Base-by-base conservation (phyloP, 192 early-diverging fungal genomes). In the Dispira simplex region DNA sequence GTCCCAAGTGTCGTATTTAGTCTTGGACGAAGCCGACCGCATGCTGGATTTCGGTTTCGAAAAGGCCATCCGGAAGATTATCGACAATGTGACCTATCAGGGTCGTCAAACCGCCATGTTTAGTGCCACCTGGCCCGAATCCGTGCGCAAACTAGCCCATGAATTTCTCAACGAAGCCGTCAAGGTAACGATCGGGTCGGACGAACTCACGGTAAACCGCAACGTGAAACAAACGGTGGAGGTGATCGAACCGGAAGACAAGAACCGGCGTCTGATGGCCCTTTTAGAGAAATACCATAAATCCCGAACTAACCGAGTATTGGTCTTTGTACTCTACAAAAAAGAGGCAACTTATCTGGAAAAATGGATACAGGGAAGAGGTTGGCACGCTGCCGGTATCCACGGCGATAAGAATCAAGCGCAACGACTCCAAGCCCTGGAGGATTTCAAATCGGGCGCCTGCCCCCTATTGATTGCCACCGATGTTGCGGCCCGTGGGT, bases 31-130 rank as follows among this genome's bases (percentile, higher is more conserved):
- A 76, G 94, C 92, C 46, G 96, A 98, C 78, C 86, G 93, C 64
- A 98, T 96, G 96, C 75, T 98, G 64, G 93, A 99, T 65, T 82
- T 84, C 64, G 93, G 91, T 44, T 96, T 96, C 75, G 90, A 97
- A 67, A 83, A 88, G 59, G 90, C 86, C 52, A 91, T 98, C 63
- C 82, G 84, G 52, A 83, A 83, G 27, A 97, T 98, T 64, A 81
- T 95, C 48, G 72, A 73, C 23, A 86, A 92, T 67, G 78, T 70
- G 44, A 75, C 79, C 73, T 80, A 88, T 49, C 75, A 76, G 23
- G 73, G 80, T 52, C 86, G 91, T 21, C 93, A 96, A 68, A 95
- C 91, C 3, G 86, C 91, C 63, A 95, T 96, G 92, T 96, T 95
- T 74, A 85, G 83, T 27, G 95, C 95, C 8, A 98, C 95, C 4